These are phyloP conservation scores for Linum trigynum DNA, from an alignment of 345 rosid genomes.

Conservation along the genomic window DNA sequence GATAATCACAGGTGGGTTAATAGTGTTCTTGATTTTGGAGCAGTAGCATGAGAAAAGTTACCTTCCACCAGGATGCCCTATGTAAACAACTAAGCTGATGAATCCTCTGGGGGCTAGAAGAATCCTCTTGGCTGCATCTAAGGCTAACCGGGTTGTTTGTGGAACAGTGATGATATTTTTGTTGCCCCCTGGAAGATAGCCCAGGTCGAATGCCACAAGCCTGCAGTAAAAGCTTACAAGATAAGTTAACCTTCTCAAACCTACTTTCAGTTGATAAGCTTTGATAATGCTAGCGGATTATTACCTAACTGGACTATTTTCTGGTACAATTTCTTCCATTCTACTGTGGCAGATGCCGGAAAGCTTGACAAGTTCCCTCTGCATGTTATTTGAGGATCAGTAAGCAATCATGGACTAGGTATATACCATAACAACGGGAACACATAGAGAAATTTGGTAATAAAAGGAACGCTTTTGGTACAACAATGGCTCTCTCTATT, in stretches of 20 bases:
- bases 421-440: too few species aligned
- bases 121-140: constrained; percentile 58
- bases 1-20: background rate
- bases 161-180: constrained; percentile 50
- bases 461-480: background rate
- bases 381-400: constrained; percentile 19
- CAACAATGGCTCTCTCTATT: background rate
- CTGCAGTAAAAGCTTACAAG: constrained; percentile 20
- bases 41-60: constrained; percentile 9
- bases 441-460: background rate
- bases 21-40: background rate
- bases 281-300: background rate
- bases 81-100: constrained; percentile 66
- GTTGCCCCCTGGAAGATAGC: constrained; percentile 89
- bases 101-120: constrained; percentile 61
- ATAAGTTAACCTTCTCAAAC: too few species aligned
- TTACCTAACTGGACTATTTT: constrained; percentile 50
- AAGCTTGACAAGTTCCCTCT: constrained; percentile 63
- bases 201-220: constrained; percentile 85
- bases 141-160: constrained; percentile 50
- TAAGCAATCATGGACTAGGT: background rate
- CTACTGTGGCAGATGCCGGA: constrained; percentile 66
- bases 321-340: constrained; percentile 69
- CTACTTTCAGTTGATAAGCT: background rate
- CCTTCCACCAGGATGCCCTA: constrained; percentile 93